Percentiles rank a stretch among this genome's conserved stretches.
Conservation (phyloP, 371 early-diverging fungal genomes). For the Syncephalastrum racemosum region DNA sequence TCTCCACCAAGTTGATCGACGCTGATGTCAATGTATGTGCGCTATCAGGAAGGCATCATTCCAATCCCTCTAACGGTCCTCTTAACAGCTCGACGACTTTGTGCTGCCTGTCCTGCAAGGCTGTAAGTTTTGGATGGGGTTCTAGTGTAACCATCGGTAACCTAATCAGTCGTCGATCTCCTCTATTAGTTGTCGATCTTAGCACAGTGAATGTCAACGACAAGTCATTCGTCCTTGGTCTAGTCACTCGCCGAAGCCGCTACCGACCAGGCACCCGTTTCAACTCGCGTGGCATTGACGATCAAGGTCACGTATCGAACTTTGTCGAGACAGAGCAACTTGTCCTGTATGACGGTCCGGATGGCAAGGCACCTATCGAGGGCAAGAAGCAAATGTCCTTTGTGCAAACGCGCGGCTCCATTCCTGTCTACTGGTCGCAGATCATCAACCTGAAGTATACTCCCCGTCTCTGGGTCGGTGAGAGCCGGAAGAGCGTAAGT, state of each 20-base stretch:
- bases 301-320: conserved; percentile 93
- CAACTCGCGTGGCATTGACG: conserved; percentile 94
- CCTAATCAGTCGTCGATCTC: background rate
- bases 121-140: conserved; percentile 54
- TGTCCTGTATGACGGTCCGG: conserved; percentile 54
- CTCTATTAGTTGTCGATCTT: conserved; percentile 54
- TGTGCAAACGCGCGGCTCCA: conserved; percentile 97
- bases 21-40: conserved; percentile 24
- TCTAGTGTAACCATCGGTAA: background rate
- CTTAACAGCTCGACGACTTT: conserved; percentile 64
- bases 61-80: background rate
- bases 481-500: conserved; percentile 66
- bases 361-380: conserved; percentile 12
- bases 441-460: conserved; percentile 88
- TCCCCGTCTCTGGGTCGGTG: conserved; percentile 81
- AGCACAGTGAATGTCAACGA: conserved; percentile 54
- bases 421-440: conserved; percentile 98
- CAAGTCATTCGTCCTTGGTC: conserved; percentile 65
- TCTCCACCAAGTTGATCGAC: conserved; percentile 68
- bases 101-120: conserved; percentile 92
- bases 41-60: background rate
- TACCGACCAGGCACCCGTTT: conserved; percentile 88
- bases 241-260: conserved; percentile 84
- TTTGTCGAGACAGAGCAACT: conserved; percentile 99
- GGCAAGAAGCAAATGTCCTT: conserved; percentile 60